These are phyloP conservation scores for Plasmodium fragile DNA, from an alignment of 169 alveolate species.

Conservation along the genomic window DNA sequence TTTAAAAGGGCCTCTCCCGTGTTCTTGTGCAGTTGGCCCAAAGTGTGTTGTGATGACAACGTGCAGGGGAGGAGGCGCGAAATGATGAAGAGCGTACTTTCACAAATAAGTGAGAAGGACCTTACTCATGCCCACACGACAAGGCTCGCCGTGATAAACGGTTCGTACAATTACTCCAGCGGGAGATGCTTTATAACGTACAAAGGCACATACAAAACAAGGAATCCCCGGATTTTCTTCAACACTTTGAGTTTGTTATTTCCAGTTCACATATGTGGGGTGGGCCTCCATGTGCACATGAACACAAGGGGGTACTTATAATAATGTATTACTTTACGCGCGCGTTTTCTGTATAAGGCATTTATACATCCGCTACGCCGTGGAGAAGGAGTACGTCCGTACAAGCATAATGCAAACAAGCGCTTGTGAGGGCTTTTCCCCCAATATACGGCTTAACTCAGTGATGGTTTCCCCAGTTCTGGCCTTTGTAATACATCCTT, in stretches of 20 bases:
- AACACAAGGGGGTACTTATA: background rate
- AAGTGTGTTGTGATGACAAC: background rate
- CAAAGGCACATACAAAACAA: background rate
- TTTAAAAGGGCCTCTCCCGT: background rate
- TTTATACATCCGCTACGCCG: constrained; percentile 6
- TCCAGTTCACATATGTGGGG: background rate
- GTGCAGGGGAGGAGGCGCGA: background rate
- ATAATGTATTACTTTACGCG: background rate
- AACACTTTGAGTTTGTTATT: background rate
- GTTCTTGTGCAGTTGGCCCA: background rate
- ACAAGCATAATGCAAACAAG: background rate
- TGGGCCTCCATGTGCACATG: background rate
- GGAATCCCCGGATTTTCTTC: background rate
- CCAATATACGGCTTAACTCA: background rate
- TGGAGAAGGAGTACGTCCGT: background rate
- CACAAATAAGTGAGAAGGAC: background rate
- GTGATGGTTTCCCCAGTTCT: background rate
- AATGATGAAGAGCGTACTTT: background rate
- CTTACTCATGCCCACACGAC: background rate
- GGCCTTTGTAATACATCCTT: background rate
- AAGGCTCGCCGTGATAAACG: background rate
- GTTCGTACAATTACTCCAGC: background rate
- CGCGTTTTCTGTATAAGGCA: background rate
- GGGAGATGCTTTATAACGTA: background rate
- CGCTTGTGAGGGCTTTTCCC: background rate